Conservation (phyloP, 1,284 basidiomycete genomes). For the Ustilago tritici region DNA sequence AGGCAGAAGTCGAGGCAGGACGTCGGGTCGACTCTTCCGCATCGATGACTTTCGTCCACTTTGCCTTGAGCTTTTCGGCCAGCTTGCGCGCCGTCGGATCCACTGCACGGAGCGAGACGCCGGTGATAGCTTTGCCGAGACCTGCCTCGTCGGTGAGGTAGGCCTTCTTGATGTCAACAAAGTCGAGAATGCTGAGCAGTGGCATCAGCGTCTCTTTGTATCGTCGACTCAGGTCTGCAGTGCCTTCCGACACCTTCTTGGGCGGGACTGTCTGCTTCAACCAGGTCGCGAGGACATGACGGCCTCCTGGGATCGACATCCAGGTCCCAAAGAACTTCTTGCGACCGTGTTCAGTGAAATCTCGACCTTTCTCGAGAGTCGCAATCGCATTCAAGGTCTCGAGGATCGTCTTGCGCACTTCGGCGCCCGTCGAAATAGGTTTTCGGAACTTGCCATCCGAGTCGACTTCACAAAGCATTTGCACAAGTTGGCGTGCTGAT, state of each 20-base stretch:
- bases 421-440: slow-evolving; percentile 18
- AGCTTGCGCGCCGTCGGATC: slow-evolving; percentile 33
- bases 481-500: slow-evolving; percentile 27
- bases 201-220: slow-evolving; percentile 49
- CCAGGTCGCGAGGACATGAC: slow-evolving; percentile 39
- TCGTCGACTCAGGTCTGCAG: slow-evolving; percentile 44
- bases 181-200: slow-evolving; percentile 44
- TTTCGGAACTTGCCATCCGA: slow-evolving; percentile 27
- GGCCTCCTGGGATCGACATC: slow-evolving; percentile 35
- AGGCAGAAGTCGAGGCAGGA: background rate
- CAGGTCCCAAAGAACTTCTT: slow-evolving; percentile 24
- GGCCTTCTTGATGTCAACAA: slow-evolving; percentile 39
- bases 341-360: slow-evolving; percentile 31
- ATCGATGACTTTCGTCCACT: slow-evolving; percentile 54
- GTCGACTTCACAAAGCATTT: slow-evolving; percentile 30
- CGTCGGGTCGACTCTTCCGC: slow-evolving; percentile 9
- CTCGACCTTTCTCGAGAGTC: slow-evolving; percentile 35
- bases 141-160: slow-evolving; percentile 58
- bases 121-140: slow-evolving; percentile 54
- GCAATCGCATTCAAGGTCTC: slow-evolving; percentile 30
- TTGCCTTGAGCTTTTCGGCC: slow-evolving; percentile 40
- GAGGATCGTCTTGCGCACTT: slow-evolving; percentile 33
- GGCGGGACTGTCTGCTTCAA: slow-evolving; percentile 35
- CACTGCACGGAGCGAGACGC: slow-evolving; percentile 39
- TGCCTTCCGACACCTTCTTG: slow-evolving; percentile 33